Conservation (phyloP, 2,329 filamentous ascomycete genomes). For the Didymella exigua region DNA sequence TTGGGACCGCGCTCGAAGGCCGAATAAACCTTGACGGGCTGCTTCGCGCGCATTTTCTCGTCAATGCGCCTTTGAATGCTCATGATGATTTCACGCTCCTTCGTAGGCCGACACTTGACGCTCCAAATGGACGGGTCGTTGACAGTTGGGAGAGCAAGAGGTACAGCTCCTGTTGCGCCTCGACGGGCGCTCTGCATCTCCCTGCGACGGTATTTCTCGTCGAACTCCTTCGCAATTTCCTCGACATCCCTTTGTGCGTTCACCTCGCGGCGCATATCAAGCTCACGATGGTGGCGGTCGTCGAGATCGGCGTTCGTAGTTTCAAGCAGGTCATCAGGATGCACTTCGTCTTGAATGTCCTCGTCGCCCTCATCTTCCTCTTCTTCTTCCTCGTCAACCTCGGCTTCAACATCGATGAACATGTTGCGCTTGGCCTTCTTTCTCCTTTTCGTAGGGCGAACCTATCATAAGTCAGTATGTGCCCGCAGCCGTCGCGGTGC, state of each 20-base stretch:
- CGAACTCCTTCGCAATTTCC: conserved; percentile 80
- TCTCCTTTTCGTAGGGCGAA: conserved; percentile 78
- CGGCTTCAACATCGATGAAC: conserved; percentile 97
- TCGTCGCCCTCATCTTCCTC: conserved; percentile 84
- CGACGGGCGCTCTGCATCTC: conserved; percentile 41
- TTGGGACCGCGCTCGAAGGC: conserved; percentile 81
- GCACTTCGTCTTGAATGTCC: conserved; percentile 85
- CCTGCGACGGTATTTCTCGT: conserved; percentile 85
- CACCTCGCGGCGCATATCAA: conserved; percentile 88
- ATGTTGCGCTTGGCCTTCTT: conserved; percentile 76
- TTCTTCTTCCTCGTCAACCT: conserved; percentile 87
- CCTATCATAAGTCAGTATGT: conserved; percentile 51
- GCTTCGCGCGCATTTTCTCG: conserved; percentile 76
- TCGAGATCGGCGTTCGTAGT: conserved; percentile 79
- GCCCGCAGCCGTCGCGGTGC: conserved; percentile 6
- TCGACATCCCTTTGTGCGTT: conserved; percentile 90
- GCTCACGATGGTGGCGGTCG: conserved; percentile 89
- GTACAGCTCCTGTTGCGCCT: conserved; percentile 39
- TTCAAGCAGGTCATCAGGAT: conserved; percentile 87
- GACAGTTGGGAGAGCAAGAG: conserved; percentile 83
- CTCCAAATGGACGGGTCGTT: conserved; percentile 97
- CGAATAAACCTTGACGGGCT: conserved; percentile 82
- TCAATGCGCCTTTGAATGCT: conserved; percentile 87
- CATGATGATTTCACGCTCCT: conserved; percentile 89
- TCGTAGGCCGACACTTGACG: conserved; percentile 90